These are phyloP conservation scores for Pleomassaria siparia DNA, from an alignment of 2,329 filamentous ascomycete genomes.

Conservation along the genomic window DNA sequence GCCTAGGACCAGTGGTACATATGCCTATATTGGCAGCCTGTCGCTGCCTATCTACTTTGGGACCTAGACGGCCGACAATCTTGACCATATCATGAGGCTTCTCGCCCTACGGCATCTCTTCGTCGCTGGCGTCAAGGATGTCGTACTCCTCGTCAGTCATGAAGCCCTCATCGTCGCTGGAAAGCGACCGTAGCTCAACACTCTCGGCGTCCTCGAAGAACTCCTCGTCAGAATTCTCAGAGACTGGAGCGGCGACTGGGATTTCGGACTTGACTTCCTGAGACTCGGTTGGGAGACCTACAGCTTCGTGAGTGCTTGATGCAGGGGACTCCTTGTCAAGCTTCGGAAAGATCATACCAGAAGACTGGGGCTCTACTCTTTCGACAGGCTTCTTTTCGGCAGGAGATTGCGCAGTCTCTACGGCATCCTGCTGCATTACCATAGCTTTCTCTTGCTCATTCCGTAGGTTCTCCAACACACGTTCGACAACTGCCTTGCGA, in stretches of 20 bases:
- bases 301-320: conserved; percentile 73
- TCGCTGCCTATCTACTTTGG: background rate
- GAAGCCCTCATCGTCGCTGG: conserved; percentile 72
- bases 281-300: conserved; percentile 28
- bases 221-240: conserved; percentile 52
- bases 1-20: background rate
- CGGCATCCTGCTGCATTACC: conserved; percentile 6
- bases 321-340: conserved; percentile 90
- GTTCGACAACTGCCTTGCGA: conserved; percentile 40
- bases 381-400: conserved; percentile 35
- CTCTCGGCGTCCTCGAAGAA: conserved; percentile 62
- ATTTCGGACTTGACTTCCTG: conserved; percentile 23
- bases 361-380: conserved; percentile 21
- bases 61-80: background rate
- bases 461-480: conserved; percentile 32
- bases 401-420: conserved; percentile 30
- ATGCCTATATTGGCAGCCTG: background rate
- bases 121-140: conserved; percentile 90
- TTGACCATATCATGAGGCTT: background rate
- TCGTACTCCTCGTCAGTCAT: conserved; percentile 98
- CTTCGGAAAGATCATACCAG: conserved; percentile 93
- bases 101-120: conserved; percentile 57
- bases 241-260: conserved; percentile 33
- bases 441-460: conserved; percentile 33
- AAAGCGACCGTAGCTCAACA: conserved; percentile 50